Percentiles rank a stretch among this genome's conserved stretches.
These are phyloP conservation scores for Colletotrichum sp. DNA, from an alignment of 2,329 filamentous ascomycete species.

Conservation along the genomic window DNA sequence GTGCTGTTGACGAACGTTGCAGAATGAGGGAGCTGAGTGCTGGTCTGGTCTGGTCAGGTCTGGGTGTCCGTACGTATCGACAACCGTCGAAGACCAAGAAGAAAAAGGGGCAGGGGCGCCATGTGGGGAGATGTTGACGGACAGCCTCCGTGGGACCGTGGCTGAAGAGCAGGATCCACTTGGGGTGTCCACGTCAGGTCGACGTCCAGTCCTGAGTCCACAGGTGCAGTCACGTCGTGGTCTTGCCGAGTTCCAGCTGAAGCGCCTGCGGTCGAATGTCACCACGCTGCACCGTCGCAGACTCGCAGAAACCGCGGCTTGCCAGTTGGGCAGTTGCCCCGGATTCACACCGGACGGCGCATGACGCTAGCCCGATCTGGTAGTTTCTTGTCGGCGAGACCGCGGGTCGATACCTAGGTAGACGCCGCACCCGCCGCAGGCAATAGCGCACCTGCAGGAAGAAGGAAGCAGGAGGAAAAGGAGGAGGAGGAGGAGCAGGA, in stretches of 20 bases:
- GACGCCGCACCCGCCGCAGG: not conserved
- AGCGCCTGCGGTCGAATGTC: not conserved
- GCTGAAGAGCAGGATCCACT: not conserved
- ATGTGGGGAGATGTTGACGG: slow-evolving; percentile 12
- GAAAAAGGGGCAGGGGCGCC: not conserved
- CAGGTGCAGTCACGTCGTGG: not conserved
- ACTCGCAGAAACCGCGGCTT: not conserved
- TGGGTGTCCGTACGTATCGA: not conserved
- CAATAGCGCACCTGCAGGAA: not conserved
- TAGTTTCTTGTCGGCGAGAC: not conserved
- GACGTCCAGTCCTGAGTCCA: not conserved
- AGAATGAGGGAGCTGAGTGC: not conserved
- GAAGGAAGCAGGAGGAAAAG: not conserved
- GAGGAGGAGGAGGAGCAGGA: too few species aligned
- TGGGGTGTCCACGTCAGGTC: not conserved
- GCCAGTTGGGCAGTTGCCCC: not conserved
- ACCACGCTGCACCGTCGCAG: not conserved
- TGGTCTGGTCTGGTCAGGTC: not conserved
- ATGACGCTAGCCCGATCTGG: not conserved
- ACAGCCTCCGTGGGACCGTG: not conserved
- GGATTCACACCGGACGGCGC: not conserved
- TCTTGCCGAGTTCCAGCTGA: not conserved
- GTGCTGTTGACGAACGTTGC: slow-evolving; percentile 16
- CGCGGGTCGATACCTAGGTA: not conserved
- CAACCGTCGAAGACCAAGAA: not conserved